Evolutionary conservation across 176 grass and related monocot species (phyloP).

Genomic region (Rhipidocladum racemiflorum): DNA sequence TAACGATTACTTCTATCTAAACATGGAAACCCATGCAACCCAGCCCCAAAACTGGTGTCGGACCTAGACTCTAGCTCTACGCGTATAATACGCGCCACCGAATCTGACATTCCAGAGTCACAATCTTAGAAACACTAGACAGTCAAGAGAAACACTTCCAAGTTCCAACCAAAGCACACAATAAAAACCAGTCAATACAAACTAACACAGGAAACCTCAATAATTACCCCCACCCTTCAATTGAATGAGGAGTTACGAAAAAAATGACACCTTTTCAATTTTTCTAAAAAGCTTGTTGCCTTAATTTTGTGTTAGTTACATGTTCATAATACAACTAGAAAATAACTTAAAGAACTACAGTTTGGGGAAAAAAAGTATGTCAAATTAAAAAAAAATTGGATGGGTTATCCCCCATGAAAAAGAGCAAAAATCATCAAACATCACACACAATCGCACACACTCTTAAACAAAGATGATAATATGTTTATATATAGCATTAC

Average conservation of each 20-base stretch:
- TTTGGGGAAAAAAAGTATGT: background rate
- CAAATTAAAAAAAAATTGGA: too few species aligned
- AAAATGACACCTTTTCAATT: background rate
- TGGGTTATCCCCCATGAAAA: background rate
- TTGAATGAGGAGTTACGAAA: background rate
- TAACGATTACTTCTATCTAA: too few species aligned
- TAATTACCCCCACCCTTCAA: background rate
- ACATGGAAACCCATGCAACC: too few species aligned
- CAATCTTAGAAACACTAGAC: background rate
- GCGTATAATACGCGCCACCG: too few species aligned
- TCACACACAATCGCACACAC: background rate
- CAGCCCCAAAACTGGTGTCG: too few species aligned
- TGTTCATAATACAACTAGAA: background rate
- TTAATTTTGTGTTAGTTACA: background rate
- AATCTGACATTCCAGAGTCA: background rate
- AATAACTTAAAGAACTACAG: background rate
- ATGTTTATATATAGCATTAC: background rate
- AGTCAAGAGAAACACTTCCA: conserved; percentile 1
- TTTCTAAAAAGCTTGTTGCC: background rate
- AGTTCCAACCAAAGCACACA: background rate
- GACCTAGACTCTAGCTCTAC: too few species aligned
- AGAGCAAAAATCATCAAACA: background rate
- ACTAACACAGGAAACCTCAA: background rate
- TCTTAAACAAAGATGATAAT: background rate
- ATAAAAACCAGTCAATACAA: background rate